A percentile compares a stretch with the other conserved stretches of the same genome.
Conservation (phyloP, 768 basidiomycete genomes). For the Mrakia hoshinonis region DNA sequence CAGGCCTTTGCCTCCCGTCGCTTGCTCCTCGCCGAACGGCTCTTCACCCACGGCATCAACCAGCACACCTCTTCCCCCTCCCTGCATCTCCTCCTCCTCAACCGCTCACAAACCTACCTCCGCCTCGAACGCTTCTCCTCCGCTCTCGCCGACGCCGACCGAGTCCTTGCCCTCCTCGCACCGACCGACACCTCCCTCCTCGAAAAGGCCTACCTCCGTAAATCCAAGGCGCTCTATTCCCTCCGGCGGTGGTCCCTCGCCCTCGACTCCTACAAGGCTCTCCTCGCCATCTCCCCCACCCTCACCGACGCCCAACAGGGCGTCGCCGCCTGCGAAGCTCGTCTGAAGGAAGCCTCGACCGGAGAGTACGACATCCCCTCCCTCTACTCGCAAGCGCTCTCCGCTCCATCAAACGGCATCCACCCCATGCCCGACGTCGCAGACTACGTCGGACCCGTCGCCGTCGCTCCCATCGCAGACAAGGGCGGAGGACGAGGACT, state of each 20-base stretch:
- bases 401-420: slow-evolving; percentile 10
- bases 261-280: background rate
- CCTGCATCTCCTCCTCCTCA: slow-evolving; percentile 1
- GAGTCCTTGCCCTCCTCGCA: background rate
- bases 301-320: background rate
- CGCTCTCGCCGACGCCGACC: slow-evolving; percentile 19
- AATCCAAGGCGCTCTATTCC: slow-evolving; percentile 18
- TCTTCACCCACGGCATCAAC: background rate
- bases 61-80: slow-evolving; percentile 2
- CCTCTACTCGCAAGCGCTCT: background rate
- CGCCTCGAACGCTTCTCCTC: slow-evolving; percentile 13
- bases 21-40: slow-evolving; percentile 3
- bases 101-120: slow-evolving; percentile 3
- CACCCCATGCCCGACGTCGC: slow-evolving; percentile 14
- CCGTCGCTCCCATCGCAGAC: slow-evolving; percentile 1
- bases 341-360: slow-evolving; percentile 5
- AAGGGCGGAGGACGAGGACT: slow-evolving; percentile 26
- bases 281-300: background rate
- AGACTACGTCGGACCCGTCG: slow-evolving; percentile 20
- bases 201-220: slow-evolving; percentile 1
- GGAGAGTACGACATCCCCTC: slow-evolving; percentile 10
- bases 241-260: slow-evolving; percentile 22
- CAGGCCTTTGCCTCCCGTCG: slow-evolving; percentile 7
- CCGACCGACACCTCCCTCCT: background rate
- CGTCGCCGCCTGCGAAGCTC: slow-evolving; percentile 9